Evolutionary conservation across 2,329 filamentous ascomycete genomes (phyloP).

Genomic region (Botrytis byssoidea): DNA sequence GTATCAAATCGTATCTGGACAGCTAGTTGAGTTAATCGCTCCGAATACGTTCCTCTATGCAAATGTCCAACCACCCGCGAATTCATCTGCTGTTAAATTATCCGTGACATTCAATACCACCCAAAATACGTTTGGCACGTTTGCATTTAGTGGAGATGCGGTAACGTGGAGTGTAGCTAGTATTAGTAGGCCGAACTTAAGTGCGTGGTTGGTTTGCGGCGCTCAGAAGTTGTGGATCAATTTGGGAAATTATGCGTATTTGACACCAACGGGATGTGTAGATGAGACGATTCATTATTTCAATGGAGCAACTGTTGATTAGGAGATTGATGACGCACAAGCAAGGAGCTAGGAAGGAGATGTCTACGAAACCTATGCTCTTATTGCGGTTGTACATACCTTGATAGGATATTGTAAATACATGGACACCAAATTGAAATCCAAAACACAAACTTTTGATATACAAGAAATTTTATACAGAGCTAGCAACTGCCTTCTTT

Average conservation of each 20-base stretch:
- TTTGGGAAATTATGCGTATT: conserved; percentile 56
- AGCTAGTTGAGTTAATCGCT: conserved; percentile 50
- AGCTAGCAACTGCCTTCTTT: conserved; percentile 14
- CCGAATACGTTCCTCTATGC: conserved; percentile 32
- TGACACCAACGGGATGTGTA: conserved; percentile 56
- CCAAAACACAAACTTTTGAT: neutral
- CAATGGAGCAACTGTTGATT: conserved; percentile 41
- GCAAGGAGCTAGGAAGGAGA: neutral
- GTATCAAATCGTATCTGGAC: conserved; percentile 54
- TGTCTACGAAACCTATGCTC: neutral
- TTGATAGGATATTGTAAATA: conserved; percentile 6
- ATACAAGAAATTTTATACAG: neutral
- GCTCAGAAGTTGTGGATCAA: conserved; percentile 55
- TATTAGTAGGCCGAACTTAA: conserved; percentile 52
- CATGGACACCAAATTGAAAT: neutral
- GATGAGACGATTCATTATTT: conserved; percentile 56
- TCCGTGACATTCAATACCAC: conserved; percentile 51
- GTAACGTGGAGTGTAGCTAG: conserved; percentile 52
- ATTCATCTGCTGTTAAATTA: conserved; percentile 49
- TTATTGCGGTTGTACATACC: conserved; percentile 17
- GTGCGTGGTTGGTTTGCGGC: conserved; percentile 59
- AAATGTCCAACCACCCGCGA: conserved; percentile 30
- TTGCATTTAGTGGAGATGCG: conserved; percentile 57
- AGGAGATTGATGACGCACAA: neutral
- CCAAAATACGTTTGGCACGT: conserved; percentile 55